phyloP scores from a whole-genome alignment of 306 rosid species.

The Oemleria cerasiformis region DNA sequence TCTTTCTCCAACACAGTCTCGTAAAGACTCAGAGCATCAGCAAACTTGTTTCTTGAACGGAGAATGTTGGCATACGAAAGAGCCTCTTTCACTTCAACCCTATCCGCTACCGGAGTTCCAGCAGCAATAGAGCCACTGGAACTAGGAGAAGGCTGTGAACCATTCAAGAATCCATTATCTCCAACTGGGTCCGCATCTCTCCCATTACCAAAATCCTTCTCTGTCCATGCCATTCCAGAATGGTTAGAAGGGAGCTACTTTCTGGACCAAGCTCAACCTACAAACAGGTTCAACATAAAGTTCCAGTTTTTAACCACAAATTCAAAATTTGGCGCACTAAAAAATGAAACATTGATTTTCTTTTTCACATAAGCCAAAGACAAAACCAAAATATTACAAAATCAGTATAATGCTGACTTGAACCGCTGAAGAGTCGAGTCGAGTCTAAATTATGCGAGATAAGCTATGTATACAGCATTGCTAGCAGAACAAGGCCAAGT shows the following conservation, averaged over 20 bases:
- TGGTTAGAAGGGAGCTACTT: conserved; percentile 22
- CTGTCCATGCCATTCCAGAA: conserved; percentile 61
- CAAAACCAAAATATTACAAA: background rate
- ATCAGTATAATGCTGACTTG: conserved; percentile 4
- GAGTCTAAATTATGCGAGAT: background rate
- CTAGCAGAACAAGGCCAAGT: background rate
- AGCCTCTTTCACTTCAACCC: conserved; percentile 59
- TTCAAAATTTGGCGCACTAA: background rate
- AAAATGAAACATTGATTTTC: background rate
- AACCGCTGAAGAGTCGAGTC: background rate
- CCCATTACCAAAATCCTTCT: conserved; percentile 50
- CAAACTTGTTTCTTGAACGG: conserved; percentile 88
- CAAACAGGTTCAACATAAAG: conserved; percentile 4
- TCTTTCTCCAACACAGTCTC: conserved; percentile 70
- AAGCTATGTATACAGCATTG: background rate
- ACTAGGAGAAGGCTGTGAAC: conserved; percentile 47
- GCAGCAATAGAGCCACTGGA: conserved; percentile 35
- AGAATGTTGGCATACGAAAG: conserved; percentile 73
- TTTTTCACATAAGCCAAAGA: background rate
- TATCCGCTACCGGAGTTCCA: conserved; percentile 29
- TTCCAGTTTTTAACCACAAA: background rate
- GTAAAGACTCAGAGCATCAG: conserved; percentile 73
- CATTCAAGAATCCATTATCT: conserved; percentile 74
- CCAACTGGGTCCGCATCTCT: conserved; percentile 45
- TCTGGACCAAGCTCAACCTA: conserved; percentile 30